Evolutionary conservation across 2,329 filamentous ascomycete species (phyloP), one percentile per base, ranked within the genome.

Genomic region (Leptographium procerum): DNA sequence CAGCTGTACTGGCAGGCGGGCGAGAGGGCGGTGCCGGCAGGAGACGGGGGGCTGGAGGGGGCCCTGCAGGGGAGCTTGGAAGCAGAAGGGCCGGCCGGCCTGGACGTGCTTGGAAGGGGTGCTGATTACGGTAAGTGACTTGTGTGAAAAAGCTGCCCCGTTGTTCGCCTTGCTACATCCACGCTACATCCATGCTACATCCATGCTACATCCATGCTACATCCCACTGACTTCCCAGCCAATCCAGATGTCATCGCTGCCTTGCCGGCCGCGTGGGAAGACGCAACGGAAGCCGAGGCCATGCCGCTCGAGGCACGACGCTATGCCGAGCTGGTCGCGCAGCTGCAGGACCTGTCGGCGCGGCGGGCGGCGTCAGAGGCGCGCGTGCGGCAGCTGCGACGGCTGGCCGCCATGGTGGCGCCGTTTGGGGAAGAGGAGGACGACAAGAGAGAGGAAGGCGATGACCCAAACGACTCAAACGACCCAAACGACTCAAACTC

Each of bases 311-410:
- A 81, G 64, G 75, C 79, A 16, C 69, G 69, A 33, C 75, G 75
- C 28, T 87, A 84, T 65, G 70, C 71, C 24, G 75, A 79, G 11
- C 71, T 81, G 1, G 74, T 80, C 3, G 66, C 70, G 0, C 72
- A 70, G 2, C 73, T 89, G 1, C 70, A 73, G 3, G 70, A 72
- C 1, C 76, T 87, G 16, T 75, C 77, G 14, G 71, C 73, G 1
- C 70, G 72, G 22, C 73, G 78, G 28, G 66, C 68, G n/a, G 68
- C 68, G 19, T 68, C 66, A 61, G 47, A 57, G n/a, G 64, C 60
- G 11, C 64, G 69, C n/a, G 65, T 71, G 72, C 78, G 70, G 63
- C 73, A 72, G 56, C 74, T 77, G 64, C 79, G 70, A 55, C 72
- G 67, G 63, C 75, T 87, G 43, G 72, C 77, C n/a, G 68, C 69